Evolutionary conservation across 2,329 filamentous ascomycete genomes (phyloP).

Genomic region (Pseudocercospora cruenta): DNA sequence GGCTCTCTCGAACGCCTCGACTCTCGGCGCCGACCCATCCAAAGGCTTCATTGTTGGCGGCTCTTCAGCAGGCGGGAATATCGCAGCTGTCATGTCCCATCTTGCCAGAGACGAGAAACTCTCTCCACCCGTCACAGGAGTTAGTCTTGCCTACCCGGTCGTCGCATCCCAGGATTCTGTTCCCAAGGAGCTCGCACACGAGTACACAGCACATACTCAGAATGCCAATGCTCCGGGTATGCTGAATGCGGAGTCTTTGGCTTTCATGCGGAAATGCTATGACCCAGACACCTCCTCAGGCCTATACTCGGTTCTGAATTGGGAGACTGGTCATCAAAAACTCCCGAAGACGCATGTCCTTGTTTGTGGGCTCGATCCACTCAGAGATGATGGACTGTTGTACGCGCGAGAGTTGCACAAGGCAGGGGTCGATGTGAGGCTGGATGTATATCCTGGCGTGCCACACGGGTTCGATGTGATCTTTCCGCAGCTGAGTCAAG

Average conservation of each 20-base stretch:
- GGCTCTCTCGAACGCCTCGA: slow-evolving; percentile 46
- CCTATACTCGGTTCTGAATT: slow-evolving; percentile 3
- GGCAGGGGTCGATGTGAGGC: slow-evolving; percentile 44
- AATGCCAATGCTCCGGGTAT: slow-evolving; percentile 41
- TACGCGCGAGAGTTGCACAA: slow-evolving; percentile 51
- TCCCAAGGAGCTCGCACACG: slow-evolving; percentile 42
- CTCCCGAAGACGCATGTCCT: slow-evolving; percentile 51
- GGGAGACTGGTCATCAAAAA: slow-evolving; percentile 34
- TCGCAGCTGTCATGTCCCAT: slow-evolving; percentile 46
- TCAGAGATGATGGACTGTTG: slow-evolving; percentile 54
- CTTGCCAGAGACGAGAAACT: slow-evolving; percentile 47
- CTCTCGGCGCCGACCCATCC: slow-evolving; percentile 45
- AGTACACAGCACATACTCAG: slow-evolving; percentile 49
- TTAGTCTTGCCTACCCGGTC: slow-evolving; percentile 47
- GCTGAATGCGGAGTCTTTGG: slow-evolving; percentile 45
- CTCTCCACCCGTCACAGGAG: slow-evolving; percentile 50
- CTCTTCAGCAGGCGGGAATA: slow-evolving; percentile 51
- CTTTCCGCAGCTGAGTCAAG: slow-evolving; percentile 33
- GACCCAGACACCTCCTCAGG: slow-evolving; percentile 1
- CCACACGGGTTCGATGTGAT: slow-evolving; percentile 33
- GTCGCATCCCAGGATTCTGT: slow-evolving; percentile 41
- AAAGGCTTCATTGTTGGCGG: slow-evolving; percentile 55
- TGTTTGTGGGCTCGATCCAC: slow-evolving; percentile 51
- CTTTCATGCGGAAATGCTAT: slow-evolving; percentile 33
- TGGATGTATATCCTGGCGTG: slow-evolving; percentile 47